Conservation (phyloP, 176 grass and related monocot genomes). For the Eragrostis nindensis region DNA sequence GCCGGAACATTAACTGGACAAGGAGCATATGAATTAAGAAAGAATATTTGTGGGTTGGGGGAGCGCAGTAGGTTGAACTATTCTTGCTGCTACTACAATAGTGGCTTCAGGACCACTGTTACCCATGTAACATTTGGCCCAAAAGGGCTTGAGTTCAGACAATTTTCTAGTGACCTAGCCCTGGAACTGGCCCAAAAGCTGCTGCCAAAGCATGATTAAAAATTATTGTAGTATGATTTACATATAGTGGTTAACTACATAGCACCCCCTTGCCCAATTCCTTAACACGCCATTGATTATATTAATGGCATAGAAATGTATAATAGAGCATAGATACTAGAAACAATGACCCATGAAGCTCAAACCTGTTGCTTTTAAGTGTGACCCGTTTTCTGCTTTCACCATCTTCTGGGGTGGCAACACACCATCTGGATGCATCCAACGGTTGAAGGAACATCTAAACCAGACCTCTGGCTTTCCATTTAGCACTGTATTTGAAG, state of each 20-base stretch:
- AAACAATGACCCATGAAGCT: slow-evolving; percentile 33
- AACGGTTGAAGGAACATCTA: slow-evolving; percentile 86
- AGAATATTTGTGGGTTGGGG: background rate
- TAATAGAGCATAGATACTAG: background rate
- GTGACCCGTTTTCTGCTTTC: slow-evolving; percentile 54
- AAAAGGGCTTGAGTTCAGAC: too few species aligned
- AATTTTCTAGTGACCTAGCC: too few species aligned
- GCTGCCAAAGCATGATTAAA: background rate
- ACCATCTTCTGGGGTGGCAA: slow-evolving; percentile 84
- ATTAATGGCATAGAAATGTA: slow-evolving; percentile 28
- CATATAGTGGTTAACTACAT: background rate
- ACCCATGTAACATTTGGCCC: too few species aligned
- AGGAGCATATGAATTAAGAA: slow-evolving; percentile 24
- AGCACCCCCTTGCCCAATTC: background rate
- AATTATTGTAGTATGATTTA: background rate
- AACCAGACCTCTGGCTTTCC: slow-evolving; percentile 91
- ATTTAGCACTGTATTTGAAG: slow-evolving; percentile 73
- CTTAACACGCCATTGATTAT: slow-evolving; percentile 3
- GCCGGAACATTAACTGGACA: slow-evolving; percentile 70
- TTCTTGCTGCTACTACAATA: too few species aligned
- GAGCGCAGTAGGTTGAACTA: too few species aligned
- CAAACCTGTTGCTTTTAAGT: slow-evolving; percentile 82
- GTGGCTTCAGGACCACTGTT: too few species aligned
- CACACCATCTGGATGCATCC: slow-evolving; percentile 68
- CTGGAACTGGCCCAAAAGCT: too few species aligned